Evolutionary conservation across 169 alveolate species (phyloP), one percentile per base, ranked within the genome.

Genomic region (Cryptosporidium ryanae): DNA sequence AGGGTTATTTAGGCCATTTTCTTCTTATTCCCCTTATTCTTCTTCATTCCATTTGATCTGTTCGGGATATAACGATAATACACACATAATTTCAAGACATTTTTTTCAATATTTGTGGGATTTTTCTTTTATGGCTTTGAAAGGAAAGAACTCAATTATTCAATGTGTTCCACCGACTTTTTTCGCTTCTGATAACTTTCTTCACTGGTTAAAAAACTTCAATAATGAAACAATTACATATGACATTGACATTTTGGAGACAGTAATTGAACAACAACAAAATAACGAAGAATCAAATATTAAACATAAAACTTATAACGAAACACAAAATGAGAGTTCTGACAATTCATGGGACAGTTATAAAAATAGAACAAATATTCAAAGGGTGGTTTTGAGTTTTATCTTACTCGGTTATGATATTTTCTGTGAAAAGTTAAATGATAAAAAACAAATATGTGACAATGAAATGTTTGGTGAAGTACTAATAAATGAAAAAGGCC

Each of bases 41-140:
- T 71, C 95, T 23, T 87, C 82, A 44, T 13, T 43, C 48, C 84
- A 89, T 82, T 63, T 92, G 17, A 63, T 92, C 31, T 91, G 95
- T 64, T 55, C 87, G 2, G 81, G 90, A 25, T 92, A 84, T 82
- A 92, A 90, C 50, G 95, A 91, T 21, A 21, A 64, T 64, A 83
- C 84, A 18, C 90, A 92, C 76, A 66, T 91, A 34, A 54, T 90
- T 38, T 89, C 92, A 23, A 65, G 95, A 4, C 94, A 92, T 66
- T 92, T 82, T 65, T 54, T 91, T 48, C 95, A 92, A 59, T 92
- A 90, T 67, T 82, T 92, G 18, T 92, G 95, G 95, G 94, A 92
- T 66, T 92, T 93, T 44, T 66, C 76, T 6, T 91, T 89, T 27
- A 90, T 89, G 8, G 91, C 91, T 66, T 76, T 82, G 64, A 87